Percentiles rank a stretch among this genome's conserved stretches.
These are phyloP conservation scores for Fraxinus dipetala DNA, from an alignment of 305 asterid genomes.

Conservation along the genomic window DNA sequence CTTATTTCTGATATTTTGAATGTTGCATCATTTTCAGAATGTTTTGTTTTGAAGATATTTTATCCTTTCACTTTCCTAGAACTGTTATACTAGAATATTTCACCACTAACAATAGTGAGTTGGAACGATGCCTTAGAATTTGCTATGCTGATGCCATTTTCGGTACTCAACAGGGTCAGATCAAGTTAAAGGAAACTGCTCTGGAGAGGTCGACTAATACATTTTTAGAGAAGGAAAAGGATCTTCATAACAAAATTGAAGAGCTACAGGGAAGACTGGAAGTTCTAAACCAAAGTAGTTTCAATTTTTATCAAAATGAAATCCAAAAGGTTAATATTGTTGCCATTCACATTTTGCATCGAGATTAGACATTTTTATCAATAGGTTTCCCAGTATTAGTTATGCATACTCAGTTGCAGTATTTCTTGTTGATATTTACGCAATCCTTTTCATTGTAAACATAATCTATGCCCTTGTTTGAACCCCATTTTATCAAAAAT, in stretches of 20 bases:
- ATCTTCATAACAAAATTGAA: slow-evolving; percentile 60
- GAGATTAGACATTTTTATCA: background rate
- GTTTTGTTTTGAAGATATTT: background rate
- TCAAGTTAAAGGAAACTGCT: slow-evolving; percentile 62
- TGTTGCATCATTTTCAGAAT: background rate
- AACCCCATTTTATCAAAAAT: too few species aligned
- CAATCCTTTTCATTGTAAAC: background rate
- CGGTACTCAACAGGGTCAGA: slow-evolving; percentile 46
- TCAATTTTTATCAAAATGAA: slow-evolving; percentile 36
- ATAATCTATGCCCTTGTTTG: background rate
- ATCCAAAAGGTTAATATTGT: slow-evolving; percentile 44
- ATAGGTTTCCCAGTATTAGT: background rate
- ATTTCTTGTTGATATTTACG: background rate
- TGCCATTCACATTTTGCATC: slow-evolving; percentile 10
- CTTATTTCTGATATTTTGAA: background rate
- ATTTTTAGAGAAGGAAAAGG: slow-evolving; percentile 72
- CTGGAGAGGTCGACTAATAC: slow-evolving; percentile 59
- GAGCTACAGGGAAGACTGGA: slow-evolving; percentile 57
- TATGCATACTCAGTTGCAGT: background rate
- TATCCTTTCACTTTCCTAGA: background rate
- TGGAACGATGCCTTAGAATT: slow-evolving; percentile 2
- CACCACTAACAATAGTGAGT: background rate
- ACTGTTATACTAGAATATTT: background rate
- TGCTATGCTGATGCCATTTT: slow-evolving; percentile 5
- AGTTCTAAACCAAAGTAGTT: slow-evolving; percentile 39